Evolutionary conservation across 768 basidiomycete genomes (phyloP).

Genomic region (Strobilomyces dryophilus): DNA sequence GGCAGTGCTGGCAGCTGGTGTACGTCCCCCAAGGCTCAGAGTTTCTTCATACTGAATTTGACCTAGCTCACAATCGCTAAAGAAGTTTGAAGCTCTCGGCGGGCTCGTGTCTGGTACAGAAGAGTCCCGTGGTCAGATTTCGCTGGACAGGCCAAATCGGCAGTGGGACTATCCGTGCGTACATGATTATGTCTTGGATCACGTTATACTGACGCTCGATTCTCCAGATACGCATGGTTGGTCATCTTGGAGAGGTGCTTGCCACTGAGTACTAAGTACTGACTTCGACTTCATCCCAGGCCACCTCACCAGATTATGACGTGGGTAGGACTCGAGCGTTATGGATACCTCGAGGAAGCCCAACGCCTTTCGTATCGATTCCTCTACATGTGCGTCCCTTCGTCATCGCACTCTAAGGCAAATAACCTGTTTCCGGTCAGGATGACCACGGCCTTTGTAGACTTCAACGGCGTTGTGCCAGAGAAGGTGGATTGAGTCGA

Average conservation of each 20-base stretch:
- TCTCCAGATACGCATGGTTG: conserved; percentile 63
- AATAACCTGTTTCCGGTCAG: conserved; percentile 32
- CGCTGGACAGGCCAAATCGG: conserved; percentile 92
- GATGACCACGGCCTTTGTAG: conserved; percentile 93
- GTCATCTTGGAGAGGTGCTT: conserved; percentile 7
- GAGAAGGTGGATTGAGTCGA: conserved; percentile 63
- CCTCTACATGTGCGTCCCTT: conserved; percentile 98
- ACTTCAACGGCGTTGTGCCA: conserved; percentile 97
- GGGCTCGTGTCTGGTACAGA: conserved; percentile 96
- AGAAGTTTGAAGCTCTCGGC: conserved; percentile 95
- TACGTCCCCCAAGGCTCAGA: conserved; percentile 39
- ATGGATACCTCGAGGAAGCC: conserved; percentile 91
- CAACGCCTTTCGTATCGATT: conserved; percentile 92
- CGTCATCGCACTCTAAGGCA: conserved; percentile 4
- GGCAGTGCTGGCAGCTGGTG: conserved; percentile 93
- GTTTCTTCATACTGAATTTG: conserved; percentile 14
- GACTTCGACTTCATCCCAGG: conserved; percentile 42
- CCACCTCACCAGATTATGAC: conserved; percentile 99
- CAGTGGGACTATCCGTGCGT: conserved; percentile 98
- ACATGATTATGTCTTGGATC: conserved; percentile 4
- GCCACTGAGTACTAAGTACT: conserved; percentile 9
- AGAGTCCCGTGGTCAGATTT: conserved; percentile 92
- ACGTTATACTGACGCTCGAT: conserved; percentile 3
- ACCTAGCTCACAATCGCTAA: conserved; percentile 72
- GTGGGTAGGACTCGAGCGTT: conserved; percentile 96